phyloP scores from a whole-genome alignment of 2,329 filamentous ascomycete species.

The Parastagonospora nodorum region DNA sequence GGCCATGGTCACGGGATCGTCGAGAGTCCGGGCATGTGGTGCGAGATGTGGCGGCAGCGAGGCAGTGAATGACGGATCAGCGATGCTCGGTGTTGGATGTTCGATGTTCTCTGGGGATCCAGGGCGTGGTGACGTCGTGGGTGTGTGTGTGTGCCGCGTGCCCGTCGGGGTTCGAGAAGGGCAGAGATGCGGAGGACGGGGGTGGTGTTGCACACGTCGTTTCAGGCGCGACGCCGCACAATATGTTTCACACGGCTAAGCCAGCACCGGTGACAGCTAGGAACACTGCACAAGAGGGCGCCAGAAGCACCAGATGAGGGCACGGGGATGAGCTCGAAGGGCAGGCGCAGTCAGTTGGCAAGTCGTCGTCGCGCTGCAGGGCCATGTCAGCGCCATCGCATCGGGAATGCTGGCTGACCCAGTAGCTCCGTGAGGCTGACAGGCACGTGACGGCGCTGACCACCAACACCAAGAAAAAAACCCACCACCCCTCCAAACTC shows the following conservation, averaged over 20 bases:
- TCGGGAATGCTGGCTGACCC: too few species aligned
- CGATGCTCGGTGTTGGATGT: background rate
- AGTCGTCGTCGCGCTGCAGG: background rate
- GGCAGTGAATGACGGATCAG: background rate
- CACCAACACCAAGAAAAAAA: background rate
- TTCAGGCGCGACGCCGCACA: constrained; percentile 30
- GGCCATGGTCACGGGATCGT: constrained; percentile 39
- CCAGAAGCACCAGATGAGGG: background rate
- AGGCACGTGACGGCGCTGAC: background rate
- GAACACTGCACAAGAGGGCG: background rate
- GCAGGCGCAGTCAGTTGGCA: background rate
- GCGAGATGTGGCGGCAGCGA: constrained; percentile 6
- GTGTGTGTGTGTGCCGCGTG: background rate
- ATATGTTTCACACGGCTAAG: constrained; percentile 9
- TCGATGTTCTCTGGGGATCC: constrained; percentile 1
- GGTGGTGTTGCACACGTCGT: constrained; percentile 24
- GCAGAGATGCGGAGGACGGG: constrained; percentile 12
- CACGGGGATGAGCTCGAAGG: background rate
- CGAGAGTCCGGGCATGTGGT: constrained; percentile 32
- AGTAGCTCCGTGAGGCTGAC: background rate
- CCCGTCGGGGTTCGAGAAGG: constrained; percentile 8
- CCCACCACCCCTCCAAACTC: background rate
- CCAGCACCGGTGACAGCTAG: background rate
- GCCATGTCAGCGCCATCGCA: background rate
- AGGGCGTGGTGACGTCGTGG: constrained; percentile 16